A percentile compares a stretch with the other conserved stretches of the same genome.
phyloP scores from a whole-genome alignment of 2,329 filamentous ascomycete genomes.

The Fusarium denticulatum region DNA sequence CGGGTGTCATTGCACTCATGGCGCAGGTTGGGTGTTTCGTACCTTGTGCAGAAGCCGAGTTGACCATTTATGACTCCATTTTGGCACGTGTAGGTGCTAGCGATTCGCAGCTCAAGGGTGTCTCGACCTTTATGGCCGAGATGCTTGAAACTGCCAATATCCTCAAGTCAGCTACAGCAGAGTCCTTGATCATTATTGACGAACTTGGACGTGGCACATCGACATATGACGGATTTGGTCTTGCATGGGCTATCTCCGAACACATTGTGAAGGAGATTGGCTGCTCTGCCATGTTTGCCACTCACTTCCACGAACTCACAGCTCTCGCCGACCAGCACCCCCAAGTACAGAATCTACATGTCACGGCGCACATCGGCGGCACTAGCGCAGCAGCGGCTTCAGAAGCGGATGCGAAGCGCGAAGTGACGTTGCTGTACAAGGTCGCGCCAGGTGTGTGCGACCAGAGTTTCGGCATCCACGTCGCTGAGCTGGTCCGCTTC shows the following conservation, averaged over 20 bases:
- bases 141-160: constrained; percentile 99
- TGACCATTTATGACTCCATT: constrained; percentile 97
- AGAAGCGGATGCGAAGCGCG: constrained; percentile 65
- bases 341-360: constrained; percentile 92
- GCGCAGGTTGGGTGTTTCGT: constrained; percentile 97
- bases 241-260: constrained; percentile 99
- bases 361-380: constrained; percentile 88
- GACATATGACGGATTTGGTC: constrained; percentile 96
- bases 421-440: constrained; percentile 96
- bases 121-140: constrained; percentile 99
- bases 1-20: constrained; percentile 96
- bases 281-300: constrained; percentile 94
- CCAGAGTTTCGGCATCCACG: constrained; percentile 98
- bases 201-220: constrained; percentile 96
- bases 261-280: constrained; percentile 96
- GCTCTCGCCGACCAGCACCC: constrained; percentile 87
- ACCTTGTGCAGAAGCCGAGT: constrained; percentile 86
- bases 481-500: constrained; percentile 95
- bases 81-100: constrained; percentile 94
- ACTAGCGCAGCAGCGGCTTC: constrained; percentile 49
- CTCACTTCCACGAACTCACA: constrained; percentile 97
- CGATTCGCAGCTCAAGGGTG: constrained; percentile 96
- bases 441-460: constrained; percentile 96
- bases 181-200: constrained; percentile 98
- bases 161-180: constrained; percentile 92